Conservation (phyloP, 345 rosid genomes). For the Sapria himalayana region DNA sequence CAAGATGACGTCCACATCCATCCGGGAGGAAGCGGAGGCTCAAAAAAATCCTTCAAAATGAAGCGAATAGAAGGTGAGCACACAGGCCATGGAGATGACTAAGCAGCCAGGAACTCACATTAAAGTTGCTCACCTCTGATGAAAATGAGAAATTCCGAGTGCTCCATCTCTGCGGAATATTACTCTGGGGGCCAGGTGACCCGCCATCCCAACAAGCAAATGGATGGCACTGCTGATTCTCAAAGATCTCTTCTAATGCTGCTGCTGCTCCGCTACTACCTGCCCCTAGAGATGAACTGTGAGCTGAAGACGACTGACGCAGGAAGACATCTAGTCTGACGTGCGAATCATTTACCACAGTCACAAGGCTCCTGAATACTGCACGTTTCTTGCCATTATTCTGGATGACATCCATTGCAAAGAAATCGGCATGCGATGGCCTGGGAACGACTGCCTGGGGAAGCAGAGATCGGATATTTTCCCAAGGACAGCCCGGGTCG, state of each 20-base stretch:
- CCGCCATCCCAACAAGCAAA: conserved; percentile 30
- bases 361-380: conserved; percentile 69
- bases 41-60: conserved; percentile 29
- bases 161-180: conserved; percentile 36
- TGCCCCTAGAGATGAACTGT: conserved; percentile 17
- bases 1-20: conserved; percentile 47
- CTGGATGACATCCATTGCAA: conserved; percentile 75
- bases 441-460: conserved; percentile 70
- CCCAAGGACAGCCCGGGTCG: conserved; percentile 43
- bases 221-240: conserved; percentile 30
- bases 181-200: conserved; percentile 17
- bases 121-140: conserved; percentile 22
- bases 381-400: conserved; percentile 90
- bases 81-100: background rate
- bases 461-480: conserved; percentile 68
- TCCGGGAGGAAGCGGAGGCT: conserved; percentile 32
- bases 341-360: conserved; percentile 71
- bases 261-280: conserved; percentile 21
- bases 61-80: conserved; percentile 5
- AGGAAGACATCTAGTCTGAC: conserved; percentile 49
- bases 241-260: conserved; percentile 37
- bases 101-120: background rate
- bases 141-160: conserved; percentile 34
- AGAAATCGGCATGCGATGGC: conserved; percentile 29
- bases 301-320: conserved; percentile 17